These are phyloP conservation scores for Rhynchospora tenuis DNA, from an alignment of 176 grass and related monocot species.

Conservation along the genomic window DNA sequence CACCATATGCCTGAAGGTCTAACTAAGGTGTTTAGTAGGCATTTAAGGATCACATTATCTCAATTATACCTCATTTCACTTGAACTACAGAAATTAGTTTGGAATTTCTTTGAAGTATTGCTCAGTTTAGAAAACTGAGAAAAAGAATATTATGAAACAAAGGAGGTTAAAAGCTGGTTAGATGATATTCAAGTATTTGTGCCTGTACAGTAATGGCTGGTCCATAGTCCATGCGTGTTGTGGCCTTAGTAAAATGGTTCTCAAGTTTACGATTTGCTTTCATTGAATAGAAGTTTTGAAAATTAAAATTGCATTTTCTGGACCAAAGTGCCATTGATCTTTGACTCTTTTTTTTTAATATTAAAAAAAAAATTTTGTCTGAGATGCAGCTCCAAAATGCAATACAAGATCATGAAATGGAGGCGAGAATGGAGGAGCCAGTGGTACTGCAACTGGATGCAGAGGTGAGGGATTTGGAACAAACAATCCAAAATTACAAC, in stretches of 20 bases:
- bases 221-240: neutral
- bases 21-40: neutral
- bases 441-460: constrained; percentile 37
- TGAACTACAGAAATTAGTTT: neutral
- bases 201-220: neutral
- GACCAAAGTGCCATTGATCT: neutral
- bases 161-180: neutral
- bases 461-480: constrained; percentile 38
- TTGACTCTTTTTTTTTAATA: neutral
- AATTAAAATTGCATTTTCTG: neutral
- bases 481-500: constrained; percentile 62
- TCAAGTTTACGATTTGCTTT: neutral
- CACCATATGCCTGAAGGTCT: neutral
- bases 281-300: neutral
- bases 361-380: too few species aligned
- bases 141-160: neutral
- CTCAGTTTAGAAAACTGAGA: neutral
- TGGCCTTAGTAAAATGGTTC: neutral
- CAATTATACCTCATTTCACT: too few species aligned
- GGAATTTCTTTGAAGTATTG: neutral
- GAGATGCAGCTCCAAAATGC: constrained; percentile 40
- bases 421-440: constrained; percentile 49
- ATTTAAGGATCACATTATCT: neutral
- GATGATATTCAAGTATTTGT: neutral
- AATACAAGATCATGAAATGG: constrained; percentile 44